Percentiles rank a stretch among this genome's conserved stretches.
phyloP scores from a whole-genome alignment of 768 basidiomycete genomes.

The Cystobasidium onofrii region DNA sequence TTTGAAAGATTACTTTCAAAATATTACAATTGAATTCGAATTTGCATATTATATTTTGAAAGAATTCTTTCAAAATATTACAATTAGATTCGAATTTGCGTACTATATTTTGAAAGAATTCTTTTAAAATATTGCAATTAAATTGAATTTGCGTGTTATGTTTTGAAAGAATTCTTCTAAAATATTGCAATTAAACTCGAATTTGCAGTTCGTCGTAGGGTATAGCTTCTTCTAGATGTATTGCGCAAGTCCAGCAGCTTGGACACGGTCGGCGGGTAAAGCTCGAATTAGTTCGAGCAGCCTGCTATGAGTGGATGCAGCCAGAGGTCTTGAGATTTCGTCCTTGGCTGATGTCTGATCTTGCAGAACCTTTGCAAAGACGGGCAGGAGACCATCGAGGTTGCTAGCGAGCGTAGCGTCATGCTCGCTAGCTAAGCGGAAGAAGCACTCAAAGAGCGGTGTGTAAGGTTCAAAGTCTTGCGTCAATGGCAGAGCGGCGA shows the following conservation, averaged over 20 bases:
- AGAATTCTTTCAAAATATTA: too few species aligned
- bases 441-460: slow-evolving; percentile 30
- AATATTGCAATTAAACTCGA: too few species aligned
- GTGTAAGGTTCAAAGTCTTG: slow-evolving; percentile 70
- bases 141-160: too few species aligned
- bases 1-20: too few species aligned
- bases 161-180: too few species aligned
- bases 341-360: slow-evolving; percentile 46
- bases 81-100: too few species aligned
- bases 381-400: slow-evolving; percentile 67
- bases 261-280: slow-evolving; percentile 65
- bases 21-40: too few species aligned
- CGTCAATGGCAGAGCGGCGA: slow-evolving; percentile 72
- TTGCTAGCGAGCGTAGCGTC: slow-evolving; percentile 61
- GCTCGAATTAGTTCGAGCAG: slow-evolving; percentile 64
- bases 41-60: too few species aligned
- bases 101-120: too few species aligned
- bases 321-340: slow-evolving; percentile 60
- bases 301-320: slow-evolving; percentile 66
- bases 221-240: slow-evolving; percentile 22
- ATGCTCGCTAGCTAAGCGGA: background rate
- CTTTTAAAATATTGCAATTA: too few species aligned
- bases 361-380: slow-evolving; percentile 75
- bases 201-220: too few species aligned
- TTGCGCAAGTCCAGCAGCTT: slow-evolving; percentile 61